Evolutionary conservation across 352 stramenopile species (phyloP), one percentile per base, ranked within the genome.

Genomic region (Phytophthora pistaciae): DNA sequence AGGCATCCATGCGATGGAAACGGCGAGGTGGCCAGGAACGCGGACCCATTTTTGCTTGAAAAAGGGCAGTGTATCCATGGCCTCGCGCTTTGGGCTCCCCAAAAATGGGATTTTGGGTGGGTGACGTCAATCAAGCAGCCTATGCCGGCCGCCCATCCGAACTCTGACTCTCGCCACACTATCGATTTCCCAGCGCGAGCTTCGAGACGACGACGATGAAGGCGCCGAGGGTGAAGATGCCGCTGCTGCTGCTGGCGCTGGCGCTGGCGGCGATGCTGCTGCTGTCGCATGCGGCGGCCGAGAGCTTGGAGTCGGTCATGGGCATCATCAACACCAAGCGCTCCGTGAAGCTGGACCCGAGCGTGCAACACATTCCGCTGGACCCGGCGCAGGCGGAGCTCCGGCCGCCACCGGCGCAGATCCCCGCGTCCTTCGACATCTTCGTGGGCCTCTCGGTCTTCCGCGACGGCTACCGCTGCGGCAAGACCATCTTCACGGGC

Each of bases 391-490:
- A 77, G 23, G 27, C 72, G 5, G 66, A 86, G 8, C 60, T 93
- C 50, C 82, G 85, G 4, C 88, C 88, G 50, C 87, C 83, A 10
- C 84, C 85, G 27, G 70, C 82, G 25, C 82, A 83, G 53, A 77
- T 91, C 40, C 81, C 85, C 11, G 52, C 60, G 9, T 73, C 60
- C n/a, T 89, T 84, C 63, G 78, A 93, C 64, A 74, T 90, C 55
- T 94, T 93, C 61, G 72, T 95, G 9, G 89, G 89, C 0, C 75
- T 95, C 40, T 95, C 89, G 40, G 85, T 94, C 36, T 96, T 96
- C 66, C 86, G 89, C 21, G 89, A 96, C 52, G 85, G 84, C 60
- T 91, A 88, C 58, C 87, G 89, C 16, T 96, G 89, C 58, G 89
- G 76, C 27, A 92, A 92, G 66, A 96, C 89, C 29, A 88, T 96